Evolutionary conservation across 2,329 filamentous ascomycete species (phyloP), one percentile per base, ranked within the genome.

Genomic region (Fusarium papillatum): DNA sequence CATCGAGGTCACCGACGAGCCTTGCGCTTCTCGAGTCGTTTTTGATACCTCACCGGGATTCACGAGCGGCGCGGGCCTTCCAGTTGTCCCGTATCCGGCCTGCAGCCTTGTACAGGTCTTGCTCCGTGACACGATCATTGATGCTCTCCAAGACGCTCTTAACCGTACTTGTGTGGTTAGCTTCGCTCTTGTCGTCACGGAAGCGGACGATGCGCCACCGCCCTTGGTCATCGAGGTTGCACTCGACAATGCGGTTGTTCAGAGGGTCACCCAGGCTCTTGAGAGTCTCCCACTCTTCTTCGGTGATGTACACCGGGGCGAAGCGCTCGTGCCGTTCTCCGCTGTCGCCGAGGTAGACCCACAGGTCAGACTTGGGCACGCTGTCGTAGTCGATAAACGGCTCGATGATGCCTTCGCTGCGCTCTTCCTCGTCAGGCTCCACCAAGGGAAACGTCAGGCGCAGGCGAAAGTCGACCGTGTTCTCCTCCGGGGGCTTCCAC

Each of bases 401-500:
- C 53, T 91, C 88, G 0, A 88, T 89, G 41, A 90, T 84, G 22
- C 92, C 93, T 22, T 94, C 93, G 39, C 91, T 90, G 57, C 91
- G 90, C 78, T 97, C 94, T 19, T 88, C 85, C 17, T 91, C 89
- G 79, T 93, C 90, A 1, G 93, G 93, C 70, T 94, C 90, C n/a
- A 93, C 87, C 1, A 88, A 81, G 0, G 94, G 94, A 80, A 98
- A 98, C 16, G 90, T 88, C 53, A 99, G 89, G 64, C 90, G 91
- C 79, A 98, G 89, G 50, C 94, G 91, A 83, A 98, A 98, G 83
- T 99, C 97, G 78, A 99, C 92, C 0, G 95, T 98, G 86, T 99
- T 99, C 83, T 99, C 97, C 76, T 95, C 89, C 6, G 95, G 95
- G 0, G 96, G 95, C 85, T 99, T 99, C 97, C 97, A 99, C 84